These are phyloP conservation scores for Claviceps maximensis DNA, from an alignment of 2,329 filamentous ascomycete species.

Conservation along the genomic window DNA sequence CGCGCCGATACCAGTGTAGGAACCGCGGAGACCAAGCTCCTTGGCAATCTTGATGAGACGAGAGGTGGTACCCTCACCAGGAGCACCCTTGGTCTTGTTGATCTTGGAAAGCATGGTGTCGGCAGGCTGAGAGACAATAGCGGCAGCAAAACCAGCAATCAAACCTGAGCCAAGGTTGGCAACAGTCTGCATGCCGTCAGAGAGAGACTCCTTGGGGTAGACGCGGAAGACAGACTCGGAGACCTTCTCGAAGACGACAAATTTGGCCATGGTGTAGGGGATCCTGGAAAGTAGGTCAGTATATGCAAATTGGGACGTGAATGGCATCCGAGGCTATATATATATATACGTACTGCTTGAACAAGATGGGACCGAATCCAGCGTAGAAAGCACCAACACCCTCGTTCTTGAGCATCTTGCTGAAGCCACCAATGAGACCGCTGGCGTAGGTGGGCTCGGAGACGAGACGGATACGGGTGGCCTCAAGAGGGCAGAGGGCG, in stretches of 20 bases:
- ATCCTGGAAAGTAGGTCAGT: conserved; percentile 37
- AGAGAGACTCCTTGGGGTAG: conserved; percentile 59
- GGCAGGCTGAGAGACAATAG: conserved; percentile 76
- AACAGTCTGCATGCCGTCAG: conserved; percentile 56
- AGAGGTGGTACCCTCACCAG: conserved; percentile 69
- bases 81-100: conserved; percentile 84
- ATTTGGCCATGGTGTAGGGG: conserved; percentile 91
- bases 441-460: conserved; percentile 75
- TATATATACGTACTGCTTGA: conserved; percentile 30
- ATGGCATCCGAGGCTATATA: neutral
- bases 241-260: conserved; percentile 87
- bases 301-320: neutral
- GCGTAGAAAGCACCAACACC: conserved; percentile 80
- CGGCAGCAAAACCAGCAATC: conserved; percentile 63
- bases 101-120: conserved; percentile 93
- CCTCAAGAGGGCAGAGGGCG: conserved; percentile 82
- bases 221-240: conserved; percentile 56
- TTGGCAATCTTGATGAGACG: conserved; percentile 79
- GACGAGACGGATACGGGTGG: conserved; percentile 86
- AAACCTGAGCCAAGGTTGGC: conserved; percentile 57
- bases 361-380: conserved; percentile 76
- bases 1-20: conserved; percentile 69
- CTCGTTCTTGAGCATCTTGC: conserved; percentile 73
- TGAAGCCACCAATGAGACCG: conserved; percentile 66
- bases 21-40: conserved; percentile 70